Evolutionary conservation across 305 asterid species (phyloP).

Genomic region (Solanum hybrid): DNA sequence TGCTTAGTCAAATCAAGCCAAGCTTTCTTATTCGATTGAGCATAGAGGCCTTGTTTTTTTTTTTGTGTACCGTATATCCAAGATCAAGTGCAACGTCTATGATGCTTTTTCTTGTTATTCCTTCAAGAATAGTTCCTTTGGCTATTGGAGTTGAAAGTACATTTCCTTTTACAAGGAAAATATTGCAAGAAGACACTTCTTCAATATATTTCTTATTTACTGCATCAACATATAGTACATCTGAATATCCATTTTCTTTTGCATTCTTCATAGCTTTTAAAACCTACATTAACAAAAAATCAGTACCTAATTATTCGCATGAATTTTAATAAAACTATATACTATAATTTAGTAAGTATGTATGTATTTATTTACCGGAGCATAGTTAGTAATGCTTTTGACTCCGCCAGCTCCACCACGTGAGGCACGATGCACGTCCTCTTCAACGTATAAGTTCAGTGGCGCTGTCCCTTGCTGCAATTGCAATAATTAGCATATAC

Average conservation of each 20-base stretch:
- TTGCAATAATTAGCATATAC: neutral
- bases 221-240: conserved; percentile 71
- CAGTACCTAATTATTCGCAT: neutral
- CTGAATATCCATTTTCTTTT: conserved; percentile 61
- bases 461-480: conserved; percentile 52
- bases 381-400: conserved; percentile 76
- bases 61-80: conserved; percentile 40
- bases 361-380: conserved; percentile 42
- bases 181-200: conserved; percentile 80
- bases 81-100: conserved; percentile 55
- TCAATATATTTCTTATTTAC: conserved; percentile 55
- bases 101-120: conserved; percentile 73
- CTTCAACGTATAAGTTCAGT: conserved; percentile 56
- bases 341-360: neutral
- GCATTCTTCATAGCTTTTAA: conserved; percentile 55
- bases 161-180: conserved; percentile 62
- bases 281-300: conserved; percentile 29
- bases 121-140: conserved; percentile 69
- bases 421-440: conserved; percentile 53
- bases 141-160: conserved; percentile 59
- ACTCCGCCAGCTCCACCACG: conserved; percentile 85
- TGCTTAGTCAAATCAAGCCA: neutral
- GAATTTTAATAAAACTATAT: neutral
- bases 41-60: no score
- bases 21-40: no score